phyloP scores from a whole-genome alignment of 2,329 filamentous ascomycete genomes.

The Torrubiella hemipterigena region DNA sequence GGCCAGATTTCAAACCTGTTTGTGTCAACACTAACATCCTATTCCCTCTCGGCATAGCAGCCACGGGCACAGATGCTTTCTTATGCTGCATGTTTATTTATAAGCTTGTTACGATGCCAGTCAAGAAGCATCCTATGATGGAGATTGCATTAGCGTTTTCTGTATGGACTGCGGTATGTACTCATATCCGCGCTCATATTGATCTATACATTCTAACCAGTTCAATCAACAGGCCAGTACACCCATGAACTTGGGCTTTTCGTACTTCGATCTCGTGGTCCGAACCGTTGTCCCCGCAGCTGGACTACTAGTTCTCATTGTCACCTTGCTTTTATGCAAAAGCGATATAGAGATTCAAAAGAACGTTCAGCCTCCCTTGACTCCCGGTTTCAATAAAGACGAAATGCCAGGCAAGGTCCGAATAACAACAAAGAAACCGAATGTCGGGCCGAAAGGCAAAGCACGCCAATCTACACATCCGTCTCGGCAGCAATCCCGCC shows the following conservation, averaged over 20 bases:
- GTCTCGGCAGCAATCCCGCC: too few relatives aligned
- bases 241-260: slow-evolving; percentile 36
- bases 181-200: too few relatives aligned
- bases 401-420: too few relatives aligned
- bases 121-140: slow-evolving; percentile 29
- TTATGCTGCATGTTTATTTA: too few relatives aligned
- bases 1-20: slow-evolving; percentile 36
- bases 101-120: too few relatives aligned
- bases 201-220: background rate
- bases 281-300: slow-evolving; percentile 38
- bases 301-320: slow-evolving; percentile 35
- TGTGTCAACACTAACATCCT: slow-evolving; percentile 37
- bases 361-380: too few relatives aligned
- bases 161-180: slow-evolving; percentile 44
- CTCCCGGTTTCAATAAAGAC: too few relatives aligned
- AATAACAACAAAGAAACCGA: too few relatives aligned
- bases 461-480: too few relatives aligned
- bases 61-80: slow-evolving; percentile 31
- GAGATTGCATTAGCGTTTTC: slow-evolving; percentile 27
- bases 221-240: slow-evolving; percentile 31
- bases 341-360: too few relatives aligned
- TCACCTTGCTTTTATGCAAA: slow-evolving; percentile 21
- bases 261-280: slow-evolving; percentile 26
- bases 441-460: too few relatives aligned
- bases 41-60: slow-evolving; percentile 29